Conservation (phyloP, 257 asterid species). For the Asclepias syriaca region DNA sequence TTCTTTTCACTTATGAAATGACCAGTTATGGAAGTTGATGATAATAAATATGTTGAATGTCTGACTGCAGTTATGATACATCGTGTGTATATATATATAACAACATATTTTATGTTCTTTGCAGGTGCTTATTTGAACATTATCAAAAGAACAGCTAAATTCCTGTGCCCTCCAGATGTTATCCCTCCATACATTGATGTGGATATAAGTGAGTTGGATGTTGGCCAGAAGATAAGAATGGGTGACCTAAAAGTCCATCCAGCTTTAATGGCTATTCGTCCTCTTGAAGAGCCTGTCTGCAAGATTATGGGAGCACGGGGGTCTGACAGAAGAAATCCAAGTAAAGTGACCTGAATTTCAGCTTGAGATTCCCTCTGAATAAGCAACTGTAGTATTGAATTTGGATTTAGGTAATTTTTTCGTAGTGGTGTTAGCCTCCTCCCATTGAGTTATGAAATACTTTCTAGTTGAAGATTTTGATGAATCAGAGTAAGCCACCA, state of each 20-base stretch:
- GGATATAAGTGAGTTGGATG: conserved; percentile 83
- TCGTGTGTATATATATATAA: neutral
- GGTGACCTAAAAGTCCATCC: conserved; percentile 88
- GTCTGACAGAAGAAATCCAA: conserved; percentile 46
- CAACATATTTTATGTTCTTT: neutral
- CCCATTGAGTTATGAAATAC: neutral
- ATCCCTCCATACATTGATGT: conserved; percentile 87
- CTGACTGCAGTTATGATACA: neutral
- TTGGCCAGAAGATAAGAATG: conserved; percentile 68
- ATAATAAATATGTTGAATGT: neutral
- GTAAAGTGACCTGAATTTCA: conserved; percentile 4
- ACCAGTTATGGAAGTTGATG: neutral
- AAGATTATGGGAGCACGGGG: conserved; percentile 45
- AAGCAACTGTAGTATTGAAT: neutral
- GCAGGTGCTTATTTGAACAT: conserved; percentile 73
- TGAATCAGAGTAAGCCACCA: neutral
- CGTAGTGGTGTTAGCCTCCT: neutral
- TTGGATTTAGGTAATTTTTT: neutral
- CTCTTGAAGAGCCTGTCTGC: conserved; percentile 36
- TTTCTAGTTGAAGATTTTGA: neutral
- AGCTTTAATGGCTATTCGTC: conserved; percentile 54
- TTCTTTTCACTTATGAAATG: neutral
- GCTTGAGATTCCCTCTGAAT: neutral
- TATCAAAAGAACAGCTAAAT: conserved; percentile 75
- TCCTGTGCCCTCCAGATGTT: conserved; percentile 79